phyloP scores from a whole-genome alignment of 2,329 filamentous ascomycete genomes.

The Canariomyces notabilis region DNA sequence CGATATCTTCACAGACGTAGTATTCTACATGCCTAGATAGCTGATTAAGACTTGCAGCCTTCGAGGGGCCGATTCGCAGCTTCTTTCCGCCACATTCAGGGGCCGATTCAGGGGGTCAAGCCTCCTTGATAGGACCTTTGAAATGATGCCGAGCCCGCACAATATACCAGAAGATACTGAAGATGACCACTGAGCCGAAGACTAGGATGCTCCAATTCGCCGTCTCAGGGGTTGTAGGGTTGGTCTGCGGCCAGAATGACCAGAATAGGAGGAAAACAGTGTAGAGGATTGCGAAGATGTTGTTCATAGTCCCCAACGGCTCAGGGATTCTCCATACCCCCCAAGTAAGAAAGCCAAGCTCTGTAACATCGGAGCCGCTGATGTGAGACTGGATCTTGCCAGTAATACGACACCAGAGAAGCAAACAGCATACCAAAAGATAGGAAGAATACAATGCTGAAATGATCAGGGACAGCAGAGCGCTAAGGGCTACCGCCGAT shows the following conservation, averaged over 20 bases:
- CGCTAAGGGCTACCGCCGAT: conserved; percentile 37
- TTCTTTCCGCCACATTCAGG: too few relatives aligned
- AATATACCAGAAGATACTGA: conserved; percentile 44
- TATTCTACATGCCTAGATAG: too few relatives aligned
- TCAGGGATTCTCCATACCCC: conserved; percentile 52
- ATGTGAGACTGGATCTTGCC: conserved; percentile 1
- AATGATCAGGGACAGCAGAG: conserved; percentile 39
- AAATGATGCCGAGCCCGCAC: background rate
- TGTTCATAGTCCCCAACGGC: conserved; percentile 47
- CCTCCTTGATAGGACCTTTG: background rate
- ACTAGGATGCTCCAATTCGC: conserved; percentile 47
- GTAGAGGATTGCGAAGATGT: conserved; percentile 48
- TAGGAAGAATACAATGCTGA: conserved; percentile 42
- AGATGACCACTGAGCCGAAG: conserved; percentile 37
- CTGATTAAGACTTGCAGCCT: too few relatives aligned
- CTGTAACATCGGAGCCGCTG: background rate
- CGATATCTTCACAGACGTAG: too few relatives aligned
- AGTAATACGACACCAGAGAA: conserved; percentile 35
- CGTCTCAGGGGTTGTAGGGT: conserved; percentile 29
- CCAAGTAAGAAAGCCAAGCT: conserved; percentile 38
- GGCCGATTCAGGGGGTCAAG: too few relatives aligned
- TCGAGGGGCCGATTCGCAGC: too few relatives aligned
- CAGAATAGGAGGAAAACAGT: conserved; percentile 53
- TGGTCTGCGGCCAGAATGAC: conserved; percentile 45
- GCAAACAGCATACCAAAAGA: conserved; percentile 33